phyloP scores from a whole-genome alignment of 768 basidiomycete genomes.

The Suillus decipiens region DNA sequence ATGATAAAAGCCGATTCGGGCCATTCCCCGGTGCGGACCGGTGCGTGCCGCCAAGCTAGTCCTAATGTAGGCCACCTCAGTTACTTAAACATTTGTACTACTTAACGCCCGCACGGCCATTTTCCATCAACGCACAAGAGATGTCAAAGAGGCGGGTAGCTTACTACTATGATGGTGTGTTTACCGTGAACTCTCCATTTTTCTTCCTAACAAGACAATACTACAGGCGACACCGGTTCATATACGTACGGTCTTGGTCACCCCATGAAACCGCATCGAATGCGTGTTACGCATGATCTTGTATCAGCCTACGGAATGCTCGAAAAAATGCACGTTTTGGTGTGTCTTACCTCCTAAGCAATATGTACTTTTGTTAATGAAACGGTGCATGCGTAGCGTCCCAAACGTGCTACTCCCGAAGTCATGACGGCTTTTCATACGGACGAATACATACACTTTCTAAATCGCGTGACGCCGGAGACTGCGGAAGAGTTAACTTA shows the following conservation, averaged over 20 bases:
- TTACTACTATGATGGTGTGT: slow-evolving; percentile 78
- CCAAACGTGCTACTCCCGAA: slow-evolving; percentile 70
- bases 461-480: slow-evolving; percentile 88
- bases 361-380: background rate
- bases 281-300: slow-evolving; percentile 91
- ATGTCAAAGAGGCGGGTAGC: slow-evolving; percentile 78
- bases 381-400: slow-evolving; percentile 45
- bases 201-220: slow-evolving; percentile 8
- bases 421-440: slow-evolving; percentile 95
- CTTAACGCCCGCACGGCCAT: background rate
- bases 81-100: too few species aligned
- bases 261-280: slow-evolving; percentile 96
- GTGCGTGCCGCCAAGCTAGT: too few species aligned
- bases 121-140: background rate
- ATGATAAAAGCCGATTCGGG: too few species aligned
- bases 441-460: slow-evolving; percentile 96
- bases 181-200: background rate
- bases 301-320: slow-evolving; percentile 91
- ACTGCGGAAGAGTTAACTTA: slow-evolving; percentile 85
- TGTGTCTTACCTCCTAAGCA: slow-evolving; percentile 38
- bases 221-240: slow-evolving; percentile 66
- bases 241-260: slow-evolving; percentile 88
- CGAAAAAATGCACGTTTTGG: slow-evolving; percentile 89
- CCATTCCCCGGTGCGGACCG: too few species aligned
- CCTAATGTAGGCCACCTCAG: too few species aligned